Evolutionary conservation across 129 eudicot genomes (phyloP), one percentile per base, ranked within the genome.

Genomic region (Pulicaria dysenterica): DNA sequence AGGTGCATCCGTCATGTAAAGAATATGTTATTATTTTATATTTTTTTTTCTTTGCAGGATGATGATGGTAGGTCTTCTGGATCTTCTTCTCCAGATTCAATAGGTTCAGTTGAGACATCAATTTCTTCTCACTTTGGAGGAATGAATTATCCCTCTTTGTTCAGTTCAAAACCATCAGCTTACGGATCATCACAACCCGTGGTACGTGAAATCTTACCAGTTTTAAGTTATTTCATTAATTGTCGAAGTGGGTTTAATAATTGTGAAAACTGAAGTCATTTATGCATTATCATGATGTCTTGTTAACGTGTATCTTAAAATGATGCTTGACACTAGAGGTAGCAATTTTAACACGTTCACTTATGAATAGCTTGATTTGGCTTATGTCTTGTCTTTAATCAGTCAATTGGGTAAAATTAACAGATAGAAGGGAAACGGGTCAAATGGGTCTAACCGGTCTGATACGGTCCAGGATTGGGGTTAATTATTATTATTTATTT

Each of bases 121-220:
- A 94, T 94, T 73, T 94, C 98, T 42, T 94, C 98, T 51, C 95
- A 88, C 82, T 94, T 90, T 81, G 98, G 98, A 70, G 95, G 96
- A 82, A 87, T 90, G 95, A 94, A 81, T 74, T 94, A 94, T 76
- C 98, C 98, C 31, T 94, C 98, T 0, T 75, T 94, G 77, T 94
- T 94, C 86, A 94, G 96, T 63, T 94, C 98, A 43, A 87, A 87
- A 51, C 95, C 98, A 37, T 83, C 96, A 5, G 59, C 80, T 61
- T 76, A 79, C 53, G 91, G 89, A 59, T 78, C 87, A 76, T 86
- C 98, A 71, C 93, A 89, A 66, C 71, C 96, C 59, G 63, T 82
- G 83, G 96, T 93, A 82, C 54, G 81, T 48, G 31, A 62, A 53
- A 58, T 43, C 64, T 39, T 65, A 24, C 15, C 55, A 51, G 1